phyloP scores from a whole-genome alignment of 1,284 basidiomycete genomes.

The Cryptococcus hybrid region DNA sequence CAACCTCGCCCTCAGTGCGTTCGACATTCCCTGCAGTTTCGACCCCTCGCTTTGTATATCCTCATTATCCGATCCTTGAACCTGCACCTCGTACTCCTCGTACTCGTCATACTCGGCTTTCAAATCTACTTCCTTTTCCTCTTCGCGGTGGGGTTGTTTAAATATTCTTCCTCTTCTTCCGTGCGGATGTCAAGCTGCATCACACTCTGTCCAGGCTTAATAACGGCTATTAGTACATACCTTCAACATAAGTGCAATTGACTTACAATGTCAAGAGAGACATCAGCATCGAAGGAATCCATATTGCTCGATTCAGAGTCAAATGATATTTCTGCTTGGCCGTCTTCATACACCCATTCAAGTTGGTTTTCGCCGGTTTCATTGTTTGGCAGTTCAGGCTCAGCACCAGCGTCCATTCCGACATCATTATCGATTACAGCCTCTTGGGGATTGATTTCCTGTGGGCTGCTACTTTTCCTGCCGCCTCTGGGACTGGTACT shows the following conservation, averaged over 20 bases:
- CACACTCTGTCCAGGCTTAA: slow-evolving; percentile 25
- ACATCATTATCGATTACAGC: background rate
- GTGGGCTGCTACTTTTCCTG: slow-evolving; percentile 22
- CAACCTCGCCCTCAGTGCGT: slow-evolving; percentile 6
- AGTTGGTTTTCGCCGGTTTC: slow-evolving; percentile 9
- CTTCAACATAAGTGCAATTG: background rate
- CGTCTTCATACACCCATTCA: slow-evolving; percentile 35
- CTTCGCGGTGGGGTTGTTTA: slow-evolving; percentile 4
- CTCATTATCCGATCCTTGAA: slow-evolving; percentile 5
- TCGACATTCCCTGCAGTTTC: slow-evolving; percentile 1
- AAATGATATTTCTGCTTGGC: slow-evolving; percentile 19
- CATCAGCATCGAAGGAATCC: slow-evolving; percentile 34
- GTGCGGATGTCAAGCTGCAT: slow-evolving; percentile 13
- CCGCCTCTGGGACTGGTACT: slow-evolving; percentile 22
- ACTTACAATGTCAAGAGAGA: slow-evolving; percentile 37
- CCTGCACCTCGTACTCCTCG: slow-evolving; percentile 11
- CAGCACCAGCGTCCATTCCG: slow-evolving; percentile 11
- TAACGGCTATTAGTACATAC: background rate
- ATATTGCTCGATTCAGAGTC: slow-evolving; percentile 34
- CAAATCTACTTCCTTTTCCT: slow-evolving; percentile 1
- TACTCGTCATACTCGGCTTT: slow-evolving; percentile 5
- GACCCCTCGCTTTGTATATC: slow-evolving; percentile 6
- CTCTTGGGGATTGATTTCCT: slow-evolving; percentile 3
- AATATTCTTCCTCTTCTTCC: slow-evolving; percentile 8
- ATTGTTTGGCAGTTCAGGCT: slow-evolving; percentile 22